Conservation (phyloP, 1,139 yeast species). For the Casaregolazyma suthepensis region DNA sequence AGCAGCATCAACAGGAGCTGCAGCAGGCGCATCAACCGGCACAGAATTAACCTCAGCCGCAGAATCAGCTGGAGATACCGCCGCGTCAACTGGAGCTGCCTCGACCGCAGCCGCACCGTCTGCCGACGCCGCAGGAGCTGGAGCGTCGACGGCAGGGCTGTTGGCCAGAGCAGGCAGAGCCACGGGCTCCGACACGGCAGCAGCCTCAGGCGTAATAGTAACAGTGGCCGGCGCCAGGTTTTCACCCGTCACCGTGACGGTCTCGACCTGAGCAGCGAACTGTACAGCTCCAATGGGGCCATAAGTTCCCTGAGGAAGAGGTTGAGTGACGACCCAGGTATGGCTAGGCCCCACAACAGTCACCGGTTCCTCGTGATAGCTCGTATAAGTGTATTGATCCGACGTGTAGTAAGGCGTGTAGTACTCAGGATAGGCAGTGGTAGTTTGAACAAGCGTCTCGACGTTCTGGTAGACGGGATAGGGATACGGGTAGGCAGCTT, state of each 20-base stretch:
- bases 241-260: background rate
- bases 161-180: background rate
- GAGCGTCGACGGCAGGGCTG: too few species aligned
- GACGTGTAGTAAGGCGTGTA: background rate
- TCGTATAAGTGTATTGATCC: background rate
- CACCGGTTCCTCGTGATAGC: background rate
- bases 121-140: background rate
- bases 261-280: background rate
- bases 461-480: background rate
- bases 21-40: too few species aligned
- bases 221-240: background rate
- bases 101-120: too few species aligned
- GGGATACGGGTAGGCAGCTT: background rate
- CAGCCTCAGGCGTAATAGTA: background rate
- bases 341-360: background rate
- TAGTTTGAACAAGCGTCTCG: background rate
- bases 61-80: too few species aligned
- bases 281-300: background rate
- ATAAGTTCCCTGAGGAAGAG: background rate
- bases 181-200: background rate
- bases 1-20: background rate
- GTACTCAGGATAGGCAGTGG: background rate
- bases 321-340: constrained; percentile 2
- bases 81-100: too few species aligned
- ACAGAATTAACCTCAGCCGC: too few species aligned